A percentile compares a stretch with the other conserved stretches of the same genome.
These are phyloP conservation scores for Solanum peruvianum DNA, from an alignment of 257 asterid genomes.

Conservation along the genomic window DNA sequence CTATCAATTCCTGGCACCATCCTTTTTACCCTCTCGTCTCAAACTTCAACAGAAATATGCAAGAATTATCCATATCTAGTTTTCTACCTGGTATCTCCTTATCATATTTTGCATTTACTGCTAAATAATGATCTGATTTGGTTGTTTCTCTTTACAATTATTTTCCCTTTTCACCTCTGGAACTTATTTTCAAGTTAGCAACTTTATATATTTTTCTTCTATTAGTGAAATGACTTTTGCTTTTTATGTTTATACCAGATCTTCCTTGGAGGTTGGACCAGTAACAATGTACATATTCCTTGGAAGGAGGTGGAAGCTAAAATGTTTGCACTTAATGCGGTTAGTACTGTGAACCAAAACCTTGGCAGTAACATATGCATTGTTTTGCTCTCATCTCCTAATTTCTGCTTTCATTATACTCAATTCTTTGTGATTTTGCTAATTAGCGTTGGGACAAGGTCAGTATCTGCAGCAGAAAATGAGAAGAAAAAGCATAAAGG, in stretches of 20 bases:
- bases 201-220: not conserved
- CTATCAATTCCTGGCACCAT: not conserved
- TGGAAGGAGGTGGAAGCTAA: slow-evolving; percentile 84
- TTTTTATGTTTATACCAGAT: slow-evolving; percentile 27
- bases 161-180: not conserved
- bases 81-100: not conserved
- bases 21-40: not conserved
- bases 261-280: slow-evolving; percentile 48
- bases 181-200: not conserved
- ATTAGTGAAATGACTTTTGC: not conserved
- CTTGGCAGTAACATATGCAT: not conserved
- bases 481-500: not conserved
- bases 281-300: slow-evolving; percentile 39
- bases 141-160: not conserved
- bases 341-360: slow-evolving; percentile 20
- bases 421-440: not conserved
- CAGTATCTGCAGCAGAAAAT: not conserved
- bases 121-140: not conserved
- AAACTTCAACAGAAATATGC: not conserved
- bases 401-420: slow-evolving; percentile 3
- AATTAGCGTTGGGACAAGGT: not conserved
- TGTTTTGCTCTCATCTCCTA: not conserved
- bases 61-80: not conserved
- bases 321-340: slow-evolving; percentile 68
- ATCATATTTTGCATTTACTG: not conserved